Conservation (phyloP, 768 basidiomycete genomes). For the Rhodotorula diobovata region DNA sequence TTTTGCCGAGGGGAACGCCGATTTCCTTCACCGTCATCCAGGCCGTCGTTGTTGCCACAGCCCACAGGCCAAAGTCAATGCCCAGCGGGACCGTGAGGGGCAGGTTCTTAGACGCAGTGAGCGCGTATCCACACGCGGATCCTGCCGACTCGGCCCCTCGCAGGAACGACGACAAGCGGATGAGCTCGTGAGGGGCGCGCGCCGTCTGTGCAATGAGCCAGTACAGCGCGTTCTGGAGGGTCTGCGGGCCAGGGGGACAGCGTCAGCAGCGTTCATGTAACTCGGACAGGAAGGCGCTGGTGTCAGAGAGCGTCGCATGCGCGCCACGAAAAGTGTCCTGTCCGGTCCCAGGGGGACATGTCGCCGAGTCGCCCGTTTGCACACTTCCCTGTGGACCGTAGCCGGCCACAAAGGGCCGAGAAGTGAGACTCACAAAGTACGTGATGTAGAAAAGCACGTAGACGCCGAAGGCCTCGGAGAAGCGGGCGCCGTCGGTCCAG, state of each 20-base stretch:
- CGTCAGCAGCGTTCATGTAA: too few relatives aligned
- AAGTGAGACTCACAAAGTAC: background rate
- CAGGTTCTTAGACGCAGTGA: constrained; percentile 25
- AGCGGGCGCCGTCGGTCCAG: constrained; percentile 4
- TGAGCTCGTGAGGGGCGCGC: constrained; percentile 19
- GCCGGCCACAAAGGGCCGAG: too few relatives aligned
- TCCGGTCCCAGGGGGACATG: too few relatives aligned
- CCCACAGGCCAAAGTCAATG: constrained; percentile 31
- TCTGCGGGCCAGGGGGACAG: background rate
- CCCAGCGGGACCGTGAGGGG: constrained; percentile 27
- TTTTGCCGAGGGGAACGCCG: background rate
- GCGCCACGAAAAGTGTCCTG: too few relatives aligned
- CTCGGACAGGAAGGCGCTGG: too few relatives aligned
- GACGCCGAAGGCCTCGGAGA: background rate
- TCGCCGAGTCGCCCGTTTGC: too few relatives aligned
- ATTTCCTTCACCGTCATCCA: constrained; percentile 30
- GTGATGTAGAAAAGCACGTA: constrained; percentile 15
- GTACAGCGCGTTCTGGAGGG: constrained; percentile 13
- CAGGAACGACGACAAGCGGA: constrained; percentile 33
- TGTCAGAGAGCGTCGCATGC: too few relatives aligned
- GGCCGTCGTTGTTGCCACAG: constrained; percentile 4
- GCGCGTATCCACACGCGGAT: constrained; percentile 22
- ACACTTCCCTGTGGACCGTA: too few relatives aligned
- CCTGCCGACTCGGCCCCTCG: constrained; percentile 31
- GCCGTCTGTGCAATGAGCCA: background rate